phyloP scores from a whole-genome alignment of 495 filamentous ascomycete genomes.

The Podospora bellae-mahoneyi region DNA sequence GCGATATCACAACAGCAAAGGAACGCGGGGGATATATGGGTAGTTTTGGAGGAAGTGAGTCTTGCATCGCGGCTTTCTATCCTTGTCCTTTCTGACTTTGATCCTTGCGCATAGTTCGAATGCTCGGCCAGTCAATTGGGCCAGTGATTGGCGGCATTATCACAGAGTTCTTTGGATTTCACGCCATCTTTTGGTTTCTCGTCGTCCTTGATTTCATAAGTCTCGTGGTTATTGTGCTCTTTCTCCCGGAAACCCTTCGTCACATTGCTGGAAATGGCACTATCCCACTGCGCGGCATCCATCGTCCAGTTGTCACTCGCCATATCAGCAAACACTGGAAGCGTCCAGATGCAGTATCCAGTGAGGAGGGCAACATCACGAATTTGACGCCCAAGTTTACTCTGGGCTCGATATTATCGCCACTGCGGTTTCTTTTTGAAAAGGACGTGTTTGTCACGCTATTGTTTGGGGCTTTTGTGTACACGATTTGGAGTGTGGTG shows the following conservation, averaged over 20 bases:
- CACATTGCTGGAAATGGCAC: constrained; percentile 59
- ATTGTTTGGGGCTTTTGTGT: constrained; percentile 43
- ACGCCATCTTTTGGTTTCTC: constrained; percentile 67
- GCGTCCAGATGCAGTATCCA: background rate
- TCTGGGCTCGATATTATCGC: constrained; percentile 44
- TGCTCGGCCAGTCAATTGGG: constrained; percentile 52
- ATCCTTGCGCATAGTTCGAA: constrained; percentile 27
- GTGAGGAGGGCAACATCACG: background rate
- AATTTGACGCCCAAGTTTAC: constrained; percentile 45
- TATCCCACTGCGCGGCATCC: constrained; percentile 35
- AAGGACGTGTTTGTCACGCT: constrained; percentile 59
- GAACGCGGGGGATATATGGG: constrained; percentile 55
- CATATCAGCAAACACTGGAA: constrained; percentile 40
- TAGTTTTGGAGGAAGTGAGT: constrained; percentile 40
- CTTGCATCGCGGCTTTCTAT: background rate
- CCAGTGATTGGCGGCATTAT: constrained; percentile 62
- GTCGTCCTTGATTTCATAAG: constrained; percentile 46
- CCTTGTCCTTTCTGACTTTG: background rate
- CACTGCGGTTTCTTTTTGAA: constrained; percentile 57
- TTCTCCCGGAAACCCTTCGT: constrained; percentile 63
- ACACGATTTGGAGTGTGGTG: constrained; percentile 33
- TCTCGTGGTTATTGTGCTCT: constrained; percentile 42
- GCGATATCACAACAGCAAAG: constrained; percentile 48
- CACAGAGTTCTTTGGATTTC: constrained; percentile 61
- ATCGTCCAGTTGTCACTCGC: constrained; percentile 39